Evolutionary conservation across 371 early-diverging fungal species (phyloP).

Genomic region (Smittium culicis): DNA sequence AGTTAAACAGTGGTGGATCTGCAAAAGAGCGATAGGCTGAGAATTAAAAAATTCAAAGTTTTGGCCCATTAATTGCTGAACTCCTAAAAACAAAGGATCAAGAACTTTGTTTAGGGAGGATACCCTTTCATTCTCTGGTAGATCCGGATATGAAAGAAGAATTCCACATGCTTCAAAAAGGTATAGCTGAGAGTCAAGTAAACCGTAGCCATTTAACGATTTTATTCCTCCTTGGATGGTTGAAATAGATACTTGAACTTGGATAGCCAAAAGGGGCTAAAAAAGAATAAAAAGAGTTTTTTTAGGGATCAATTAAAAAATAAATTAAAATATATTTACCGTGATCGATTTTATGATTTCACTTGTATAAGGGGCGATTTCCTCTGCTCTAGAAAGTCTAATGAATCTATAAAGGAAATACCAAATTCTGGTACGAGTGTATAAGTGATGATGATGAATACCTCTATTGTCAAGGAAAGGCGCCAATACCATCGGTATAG

Average conservation of each 20-base stretch:
- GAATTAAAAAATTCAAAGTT: slow-evolving; percentile 19
- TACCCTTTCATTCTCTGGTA: slow-evolving; percentile 53
- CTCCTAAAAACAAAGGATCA: slow-evolving; percentile 58
- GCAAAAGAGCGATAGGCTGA: slow-evolving; percentile 50
- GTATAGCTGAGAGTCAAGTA: slow-evolving; percentile 74
- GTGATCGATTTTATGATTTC: slow-evolving; percentile 24
- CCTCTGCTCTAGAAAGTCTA: slow-evolving; percentile 46
- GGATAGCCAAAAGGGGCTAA: slow-evolving; percentile 51
- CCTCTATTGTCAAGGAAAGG: slow-evolving; percentile 41
- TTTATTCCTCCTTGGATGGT: neutral
- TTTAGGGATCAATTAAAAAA: too few species aligned
- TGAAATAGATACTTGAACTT: slow-evolving; percentile 34
- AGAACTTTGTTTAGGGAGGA: slow-evolving; percentile 59
- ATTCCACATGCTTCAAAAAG: slow-evolving; percentile 84
- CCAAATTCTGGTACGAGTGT: slow-evolving; percentile 68
- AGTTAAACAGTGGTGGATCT: slow-evolving; percentile 68
- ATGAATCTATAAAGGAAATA: slow-evolving; percentile 80
- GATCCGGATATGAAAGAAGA: slow-evolving; percentile 59
- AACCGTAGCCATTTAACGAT: slow-evolving; percentile 17
- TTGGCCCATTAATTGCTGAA: slow-evolving; percentile 23
- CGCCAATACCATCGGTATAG: slow-evolving; percentile 21
- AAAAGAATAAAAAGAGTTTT: slow-evolving; percentile 6
- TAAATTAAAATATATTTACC: neutral
- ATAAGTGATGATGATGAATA: slow-evolving; percentile 51
- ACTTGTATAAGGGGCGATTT: slow-evolving; percentile 14